Evolutionary conservation across 371 early-diverging fungal genomes (phyloP).

Genomic region (Syncephalis plumigaleata): DNA sequence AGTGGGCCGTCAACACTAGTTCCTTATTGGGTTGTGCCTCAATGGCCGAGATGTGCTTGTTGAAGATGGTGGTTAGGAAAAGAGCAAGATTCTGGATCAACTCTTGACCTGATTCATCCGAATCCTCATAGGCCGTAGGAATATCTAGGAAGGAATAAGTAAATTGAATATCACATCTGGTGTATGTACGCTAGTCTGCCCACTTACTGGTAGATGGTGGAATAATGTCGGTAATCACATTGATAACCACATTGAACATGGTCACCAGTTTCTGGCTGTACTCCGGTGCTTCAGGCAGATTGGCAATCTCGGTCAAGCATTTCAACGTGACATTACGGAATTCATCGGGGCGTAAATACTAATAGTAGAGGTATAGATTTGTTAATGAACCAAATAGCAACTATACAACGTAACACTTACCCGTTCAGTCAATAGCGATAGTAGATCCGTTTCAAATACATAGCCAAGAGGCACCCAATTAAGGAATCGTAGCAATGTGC

Average conservation of each 20-base stretch:
- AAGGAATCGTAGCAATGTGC: slow-evolving; percentile 85
- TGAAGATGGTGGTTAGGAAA: slow-evolving; percentile 75
- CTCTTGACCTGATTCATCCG: slow-evolving; percentile 74
- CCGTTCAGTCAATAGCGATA: background rate
- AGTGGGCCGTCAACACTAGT: slow-evolving; percentile 59
- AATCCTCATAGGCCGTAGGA: slow-evolving; percentile 63
- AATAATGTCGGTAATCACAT: slow-evolving; percentile 43
- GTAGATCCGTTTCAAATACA: slow-evolving; percentile 86
- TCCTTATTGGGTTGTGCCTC: slow-evolving; percentile 46
- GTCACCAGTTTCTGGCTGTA: slow-evolving; percentile 68
- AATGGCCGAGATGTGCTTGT: slow-evolving; percentile 65
- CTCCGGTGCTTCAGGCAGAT: slow-evolving; percentile 48
- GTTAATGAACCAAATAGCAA: slow-evolving; percentile 38
- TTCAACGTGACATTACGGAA: slow-evolving; percentile 88
- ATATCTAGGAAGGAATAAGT: slow-evolving; percentile 29
- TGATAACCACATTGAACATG: slow-evolving; percentile 65
- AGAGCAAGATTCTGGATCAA: slow-evolving; percentile 73
- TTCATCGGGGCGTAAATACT: slow-evolving; percentile 8
- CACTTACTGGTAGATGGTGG: slow-evolving; percentile 40
- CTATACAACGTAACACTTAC: slow-evolving; percentile 13
- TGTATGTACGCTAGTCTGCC: too few relatives aligned
- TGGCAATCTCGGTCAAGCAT: slow-evolving; percentile 89
- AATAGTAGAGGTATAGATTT: too few relatives aligned
- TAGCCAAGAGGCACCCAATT: slow-evolving; percentile 96
- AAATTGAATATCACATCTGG: too few relatives aligned